Evolutionary conservation across 768 basidiomycete species (phyloP), one percentile per base, ranked within the genome.

Genomic region (Hortiboletus flavorubellus): DNA sequence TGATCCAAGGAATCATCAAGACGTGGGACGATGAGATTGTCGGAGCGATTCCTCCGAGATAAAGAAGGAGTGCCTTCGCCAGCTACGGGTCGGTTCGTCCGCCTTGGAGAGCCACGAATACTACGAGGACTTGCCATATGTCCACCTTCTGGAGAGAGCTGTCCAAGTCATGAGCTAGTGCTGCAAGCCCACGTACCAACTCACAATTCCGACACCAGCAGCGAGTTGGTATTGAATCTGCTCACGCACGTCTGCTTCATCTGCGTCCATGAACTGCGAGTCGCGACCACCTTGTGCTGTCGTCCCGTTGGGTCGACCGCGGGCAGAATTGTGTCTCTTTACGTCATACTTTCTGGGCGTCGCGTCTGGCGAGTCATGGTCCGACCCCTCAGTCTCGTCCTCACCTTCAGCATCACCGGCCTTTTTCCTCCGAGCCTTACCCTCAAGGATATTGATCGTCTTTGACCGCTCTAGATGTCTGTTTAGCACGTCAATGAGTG

Each of bases 221-320:
- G 81, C 86, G 31, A 95, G 72, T 56, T 91, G 91, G 58, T 89
- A 85, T 64, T 93, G 90, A 43, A 96, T 90, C 68, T 95, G 92
- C 64, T 89, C 87, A 59, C 89, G 82, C 8, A 90, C 91, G 61
- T 86, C 78, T 12, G 81, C 85, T 50, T 91, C 91, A 60, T 93
- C 91, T 4, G 91, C 91, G 68, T 93, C 91, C 86, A 91, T 87
- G 64, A 93, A 93, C 63, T 92, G 91, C 11, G 91, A 93, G 3
- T 80, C 78, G 7, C 83, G 81, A 16, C 83, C 83, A 64, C 72
- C 77, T 49, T 78, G 77, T 2, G 64, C 66, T 30, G 71, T 33
- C 23, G 53, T 49, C 12, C 62, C 64, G 9, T 62, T 68, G 55
- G 53, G 62, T 55, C 73, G 75, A 12, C 65, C 64, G 21, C 65